Evolutionary conservation across 306 rosid species (phyloP), one percentile per base, ranked within the genome.

Genomic region (Gynostemma pentaphyllum): DNA sequence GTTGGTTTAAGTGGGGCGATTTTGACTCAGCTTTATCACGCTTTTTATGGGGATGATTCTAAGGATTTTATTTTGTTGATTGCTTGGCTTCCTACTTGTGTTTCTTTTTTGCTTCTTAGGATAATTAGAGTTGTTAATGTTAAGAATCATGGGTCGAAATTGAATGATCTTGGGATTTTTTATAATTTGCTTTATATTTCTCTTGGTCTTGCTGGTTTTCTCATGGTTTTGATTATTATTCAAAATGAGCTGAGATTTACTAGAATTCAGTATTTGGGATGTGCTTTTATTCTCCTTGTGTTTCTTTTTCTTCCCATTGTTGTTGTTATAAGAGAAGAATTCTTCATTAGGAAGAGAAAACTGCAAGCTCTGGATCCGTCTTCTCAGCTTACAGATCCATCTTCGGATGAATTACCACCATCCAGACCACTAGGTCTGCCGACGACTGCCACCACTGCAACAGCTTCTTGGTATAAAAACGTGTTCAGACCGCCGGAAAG

Each of bases 1-100:
- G 64, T 57, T 36, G 64, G 64, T 8, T 57, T 57, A 12, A 57
- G 64, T 57, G 64, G 64, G 45, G 64, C 64, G 4, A 57, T 57
- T 36, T 57, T 57, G 64, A 57, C 64, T 36, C 64, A 57, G 64
- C 14, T 57, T 36, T 57, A 57, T 18, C 64, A 36, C 36, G 64
- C 64, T 36, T 57, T 57, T 57, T 57, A 57, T 36, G 64, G 64
- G 29, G 64, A 57, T 57, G 29, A 57, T 36, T 57, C 64, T 9
- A 36, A 34, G 64, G 45, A 57, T 57, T 57, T 57, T 57, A 36
- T 57, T 9, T 36, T 57, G 30, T 41, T 57, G 4, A 57, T 57
- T 57, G 64, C 64, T 57, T 57, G 64, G 64, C 29, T 57, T 24
- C 64, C 64, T 5, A 34, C 64, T 18, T 41, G 45, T 36, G 46